A percentile compares a stretch with the other conserved stretches of the same genome.
Conservation (phyloP, 257 asterid species). For the Capsicum pubescens region DNA sequence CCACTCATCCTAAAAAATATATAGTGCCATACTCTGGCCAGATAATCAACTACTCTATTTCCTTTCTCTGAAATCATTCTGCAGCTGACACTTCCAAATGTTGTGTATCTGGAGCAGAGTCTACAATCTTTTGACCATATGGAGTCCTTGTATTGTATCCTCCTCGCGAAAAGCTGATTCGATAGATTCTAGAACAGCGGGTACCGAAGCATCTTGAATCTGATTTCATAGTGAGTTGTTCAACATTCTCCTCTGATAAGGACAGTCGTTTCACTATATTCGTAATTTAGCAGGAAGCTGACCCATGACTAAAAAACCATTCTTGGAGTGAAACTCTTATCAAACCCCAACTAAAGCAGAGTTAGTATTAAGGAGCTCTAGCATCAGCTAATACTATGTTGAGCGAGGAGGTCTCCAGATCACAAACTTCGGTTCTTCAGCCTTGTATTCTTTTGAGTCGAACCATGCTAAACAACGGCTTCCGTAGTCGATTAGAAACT, state of each 20-base stretch:
- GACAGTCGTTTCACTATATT: not conserved
- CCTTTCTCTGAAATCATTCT: conserved; percentile 5
- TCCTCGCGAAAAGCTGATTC: not conserved
- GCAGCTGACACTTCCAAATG: not conserved
- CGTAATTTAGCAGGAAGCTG: not conserved
- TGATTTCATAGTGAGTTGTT: not conserved
- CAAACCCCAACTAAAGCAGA: not conserved
- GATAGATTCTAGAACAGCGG: not conserved
- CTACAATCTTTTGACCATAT: not conserved
- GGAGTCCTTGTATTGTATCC: not conserved
- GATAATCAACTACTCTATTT: not conserved
- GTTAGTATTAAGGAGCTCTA: too few relatives aligned
- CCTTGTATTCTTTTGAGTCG: not conserved
- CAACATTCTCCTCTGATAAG: not conserved
- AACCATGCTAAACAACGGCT: not conserved
- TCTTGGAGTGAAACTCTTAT: not conserved
- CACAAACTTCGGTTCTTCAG: too few relatives aligned
- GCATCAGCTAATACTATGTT: too few relatives aligned
- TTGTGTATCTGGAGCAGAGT: not conserved
- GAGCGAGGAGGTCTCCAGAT: too few relatives aligned
- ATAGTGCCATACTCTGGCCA: not conserved
- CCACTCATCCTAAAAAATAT: not conserved
- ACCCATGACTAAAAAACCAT: not conserved
- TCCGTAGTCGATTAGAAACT: not conserved
- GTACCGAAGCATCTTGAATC: not conserved